A percentile compares a stretch with the other conserved stretches of the same genome.
phyloP scores from a whole-genome alignment of 345 rosid genomes.

The Syzygium jambos region DNA sequence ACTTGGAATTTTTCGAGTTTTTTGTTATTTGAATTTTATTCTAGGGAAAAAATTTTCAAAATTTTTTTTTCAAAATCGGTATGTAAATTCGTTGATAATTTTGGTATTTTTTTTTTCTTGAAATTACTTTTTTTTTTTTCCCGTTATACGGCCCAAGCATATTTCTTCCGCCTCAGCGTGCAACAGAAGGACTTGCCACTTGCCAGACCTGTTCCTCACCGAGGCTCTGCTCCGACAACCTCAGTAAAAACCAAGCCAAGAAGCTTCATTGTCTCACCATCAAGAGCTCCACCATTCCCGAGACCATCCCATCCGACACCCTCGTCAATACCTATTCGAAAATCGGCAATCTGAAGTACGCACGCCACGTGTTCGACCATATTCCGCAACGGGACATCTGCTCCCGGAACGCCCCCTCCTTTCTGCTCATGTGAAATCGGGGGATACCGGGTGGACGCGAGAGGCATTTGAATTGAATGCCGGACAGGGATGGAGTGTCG shows the following conservation, averaged over 20 bases:
- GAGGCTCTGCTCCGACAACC: slow-evolving; percentile 39
- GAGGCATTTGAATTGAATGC: slow-evolving; percentile 48
- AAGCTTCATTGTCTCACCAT: slow-evolving; percentile 47
- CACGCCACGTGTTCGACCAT: slow-evolving; percentile 55
- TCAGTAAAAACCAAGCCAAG: slow-evolving; percentile 33
- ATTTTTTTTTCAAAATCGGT: too few species aligned
- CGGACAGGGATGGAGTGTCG: slow-evolving; percentile 52
- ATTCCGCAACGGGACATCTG: slow-evolving; percentile 45
- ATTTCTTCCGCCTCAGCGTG: neutral
- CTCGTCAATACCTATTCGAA: slow-evolving; percentile 26
- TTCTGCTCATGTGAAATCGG: slow-evolving; percentile 61
- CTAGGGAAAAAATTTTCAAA: too few species aligned
- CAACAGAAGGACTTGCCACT: slow-evolving; percentile 12
- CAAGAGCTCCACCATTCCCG: slow-evolving; percentile 33
- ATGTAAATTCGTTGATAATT: too few species aligned
- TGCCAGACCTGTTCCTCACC: slow-evolving; percentile 32
- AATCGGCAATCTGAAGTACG: slow-evolving; percentile 35
- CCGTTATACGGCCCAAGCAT: too few species aligned
- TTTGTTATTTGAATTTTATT: too few species aligned
- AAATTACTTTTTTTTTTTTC: too few species aligned
- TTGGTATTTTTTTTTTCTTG: too few species aligned
- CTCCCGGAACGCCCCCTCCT: slow-evolving; percentile 78
- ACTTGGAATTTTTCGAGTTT: too few species aligned
- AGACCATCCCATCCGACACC: slow-evolving; percentile 44
- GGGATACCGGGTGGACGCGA: slow-evolving; percentile 38